These are phyloP conservation scores for Aspergillus brunneoviolaceus DNA, from an alignment of 2,329 filamentous ascomycete species.

Conservation along the genomic window DNA sequence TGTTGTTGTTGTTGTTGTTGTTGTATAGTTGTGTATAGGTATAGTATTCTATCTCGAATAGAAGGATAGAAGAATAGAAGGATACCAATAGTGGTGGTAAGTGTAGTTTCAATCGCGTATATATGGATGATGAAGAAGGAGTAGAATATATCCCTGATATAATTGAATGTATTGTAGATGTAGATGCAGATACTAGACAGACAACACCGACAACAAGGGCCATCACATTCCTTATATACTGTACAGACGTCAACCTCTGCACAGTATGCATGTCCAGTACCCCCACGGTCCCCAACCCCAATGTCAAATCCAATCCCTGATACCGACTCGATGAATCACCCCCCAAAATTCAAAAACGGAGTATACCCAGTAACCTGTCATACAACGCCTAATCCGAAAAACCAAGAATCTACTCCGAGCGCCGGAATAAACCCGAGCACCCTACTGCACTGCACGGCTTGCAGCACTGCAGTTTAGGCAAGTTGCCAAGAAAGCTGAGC, in stretches of 20 bases:
- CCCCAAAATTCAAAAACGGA: too few species aligned
- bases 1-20: not conserved
- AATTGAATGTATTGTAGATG: too few species aligned
- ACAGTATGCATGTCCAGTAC: not conserved
- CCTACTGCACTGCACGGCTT: not conserved
- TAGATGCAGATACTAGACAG: too few species aligned
- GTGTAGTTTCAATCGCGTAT: too few species aligned
- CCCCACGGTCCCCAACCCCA: not conserved
- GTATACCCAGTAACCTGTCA: not conserved
- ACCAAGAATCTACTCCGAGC: not conserved
- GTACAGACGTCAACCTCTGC: too few species aligned
- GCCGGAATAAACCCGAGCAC: not conserved
- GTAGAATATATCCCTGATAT: too few species aligned
- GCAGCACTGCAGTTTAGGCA: not conserved
- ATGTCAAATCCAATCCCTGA: too few species aligned
- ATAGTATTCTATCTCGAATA: not conserved
- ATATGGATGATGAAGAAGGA: too few species aligned
- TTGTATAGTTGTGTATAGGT: not conserved
- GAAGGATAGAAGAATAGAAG: too few species aligned
- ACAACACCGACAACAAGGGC: not conserved
- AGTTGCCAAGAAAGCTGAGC: not conserved
- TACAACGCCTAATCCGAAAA: not conserved
- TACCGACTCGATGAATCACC: not conserved
- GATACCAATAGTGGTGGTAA: too few species aligned
- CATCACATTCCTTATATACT: not conserved